Evolutionary conservation across 768 basidiomycete genomes (phyloP), one percentile per base, ranked within the genome.

Genomic region (Naematelia encephala): DNA sequence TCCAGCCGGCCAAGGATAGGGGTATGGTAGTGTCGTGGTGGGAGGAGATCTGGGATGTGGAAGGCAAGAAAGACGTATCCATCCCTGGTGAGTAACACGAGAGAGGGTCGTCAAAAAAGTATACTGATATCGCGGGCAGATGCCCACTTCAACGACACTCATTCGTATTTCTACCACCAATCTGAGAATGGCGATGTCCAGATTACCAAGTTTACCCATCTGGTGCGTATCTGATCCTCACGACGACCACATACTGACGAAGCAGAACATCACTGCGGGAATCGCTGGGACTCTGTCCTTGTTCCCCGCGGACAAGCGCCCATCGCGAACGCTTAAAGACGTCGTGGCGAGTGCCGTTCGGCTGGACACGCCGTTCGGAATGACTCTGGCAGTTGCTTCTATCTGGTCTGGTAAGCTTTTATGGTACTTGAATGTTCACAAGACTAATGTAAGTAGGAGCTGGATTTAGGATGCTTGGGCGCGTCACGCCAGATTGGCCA

Each of bases 321-420:
- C 12, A 66, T 91, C 43, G 84, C 57, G 67, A 0, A 55, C 87
- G 3, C 78, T 85, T 4, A 75, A 87, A 52, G 92, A 96, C 74
- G 88, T 87, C 5, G 79, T 97, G 29, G 81, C 87, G 11, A 92
- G 89, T 23, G 83, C 84, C 1, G 84, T 89, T 70, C 80, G 87
- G 1, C 71, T 96, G 54, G 84, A 85, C 57, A 85, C 86, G 0
- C 84, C 90, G 0, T 89, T 86, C 49, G 92, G 92, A 4, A 82
- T 93, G 60, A 82, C 87, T 1, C 77, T 96, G 23, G 19, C 93
- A 88, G 75, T 86, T 86, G 88, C n/a, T 66, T 90, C 53, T 86
- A 82, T 72, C 1, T 75, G 70, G 69, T 68, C 54, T 29, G 70
- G 74, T 74, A 22, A 56, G 63, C n/a, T n/a, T n/a, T n/a, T n/a